phyloP scores from a whole-genome alignment of 2,329 filamentous ascomycete genomes.

The Trichoderma koningiopsis region DNA sequence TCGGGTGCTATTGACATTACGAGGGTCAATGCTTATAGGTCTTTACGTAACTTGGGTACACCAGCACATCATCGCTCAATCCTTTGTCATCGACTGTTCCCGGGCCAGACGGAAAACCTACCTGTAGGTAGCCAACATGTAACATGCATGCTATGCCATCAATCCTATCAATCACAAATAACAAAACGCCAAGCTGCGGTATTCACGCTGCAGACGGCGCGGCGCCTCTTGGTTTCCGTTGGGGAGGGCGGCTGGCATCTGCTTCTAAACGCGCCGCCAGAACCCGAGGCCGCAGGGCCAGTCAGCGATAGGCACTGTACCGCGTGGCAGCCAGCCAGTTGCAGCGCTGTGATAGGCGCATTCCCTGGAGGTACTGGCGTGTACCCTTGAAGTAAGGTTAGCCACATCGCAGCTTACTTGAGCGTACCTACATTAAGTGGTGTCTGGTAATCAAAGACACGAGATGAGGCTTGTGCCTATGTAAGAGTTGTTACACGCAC shows the following conservation, averaged over 20 bases:
- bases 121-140: not conserved
- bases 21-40: not conserved
- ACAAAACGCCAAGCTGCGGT: not conserved
- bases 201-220: not conserved
- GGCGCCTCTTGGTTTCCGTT: not conserved
- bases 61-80: not conserved
- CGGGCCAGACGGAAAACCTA: constrained; percentile 1
- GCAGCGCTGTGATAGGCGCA: not conserved
- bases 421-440: not conserved
- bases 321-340: constrained; percentile 24
- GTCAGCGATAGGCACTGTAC: constrained; percentile 25
- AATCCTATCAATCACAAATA: not conserved
- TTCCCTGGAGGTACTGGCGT: not conserved
- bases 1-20: not conserved
- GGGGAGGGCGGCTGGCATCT: constrained; percentile 3
- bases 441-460: not conserved
- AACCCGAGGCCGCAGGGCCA: constrained; percentile 21
- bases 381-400: not conserved
- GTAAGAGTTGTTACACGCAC: not conserved
- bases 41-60: not conserved
- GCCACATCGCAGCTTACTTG: not conserved
- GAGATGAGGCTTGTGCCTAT: not conserved
- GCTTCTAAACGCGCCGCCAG: constrained; percentile 11
- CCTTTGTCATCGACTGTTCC: not conserved
- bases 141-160: not conserved